Evolutionary conservation across 2,329 filamentous ascomycete genomes (phyloP).

Genomic region (Elsinoe fawcettii): DNA sequence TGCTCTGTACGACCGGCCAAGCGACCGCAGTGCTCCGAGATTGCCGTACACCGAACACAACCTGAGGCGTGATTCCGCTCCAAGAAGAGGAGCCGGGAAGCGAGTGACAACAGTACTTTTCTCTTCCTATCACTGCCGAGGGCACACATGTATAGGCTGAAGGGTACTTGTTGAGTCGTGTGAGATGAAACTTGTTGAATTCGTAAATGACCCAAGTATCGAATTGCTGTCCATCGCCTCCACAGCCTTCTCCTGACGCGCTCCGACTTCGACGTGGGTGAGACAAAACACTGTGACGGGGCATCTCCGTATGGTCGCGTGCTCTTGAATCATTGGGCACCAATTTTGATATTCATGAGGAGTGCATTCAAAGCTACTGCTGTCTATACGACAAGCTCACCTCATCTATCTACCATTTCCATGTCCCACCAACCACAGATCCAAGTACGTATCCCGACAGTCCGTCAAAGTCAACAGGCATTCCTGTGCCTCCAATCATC

Average conservation of each 20-base stretch:
- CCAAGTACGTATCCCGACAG: neutral
- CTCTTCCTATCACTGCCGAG: neutral
- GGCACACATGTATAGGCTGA: neutral
- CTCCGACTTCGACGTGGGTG: neutral
- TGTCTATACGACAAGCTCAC: neutral
- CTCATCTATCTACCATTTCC: neutral
- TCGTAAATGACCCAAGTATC: neutral
- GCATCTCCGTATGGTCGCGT: neutral
- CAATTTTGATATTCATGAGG: neutral
- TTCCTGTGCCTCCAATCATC: neutral
- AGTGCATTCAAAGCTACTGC: neutral
- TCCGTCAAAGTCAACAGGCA: neutral
- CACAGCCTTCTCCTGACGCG: neutral
- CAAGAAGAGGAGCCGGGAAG: neutral
- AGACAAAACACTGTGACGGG: neutral
- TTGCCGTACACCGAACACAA: neutral
- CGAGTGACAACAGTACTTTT: conserved; percentile 1
- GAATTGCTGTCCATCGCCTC: neutral
- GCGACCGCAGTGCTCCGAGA: neutral
- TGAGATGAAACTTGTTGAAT: neutral
- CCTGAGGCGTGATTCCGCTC: neutral
- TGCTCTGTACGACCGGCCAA: neutral
- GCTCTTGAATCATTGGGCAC: no score
- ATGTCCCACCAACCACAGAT: neutral
- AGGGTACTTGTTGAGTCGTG: neutral